Base-by-base conservation (phyloP, 306 rosid genomes). In the Senna tora region DNA sequence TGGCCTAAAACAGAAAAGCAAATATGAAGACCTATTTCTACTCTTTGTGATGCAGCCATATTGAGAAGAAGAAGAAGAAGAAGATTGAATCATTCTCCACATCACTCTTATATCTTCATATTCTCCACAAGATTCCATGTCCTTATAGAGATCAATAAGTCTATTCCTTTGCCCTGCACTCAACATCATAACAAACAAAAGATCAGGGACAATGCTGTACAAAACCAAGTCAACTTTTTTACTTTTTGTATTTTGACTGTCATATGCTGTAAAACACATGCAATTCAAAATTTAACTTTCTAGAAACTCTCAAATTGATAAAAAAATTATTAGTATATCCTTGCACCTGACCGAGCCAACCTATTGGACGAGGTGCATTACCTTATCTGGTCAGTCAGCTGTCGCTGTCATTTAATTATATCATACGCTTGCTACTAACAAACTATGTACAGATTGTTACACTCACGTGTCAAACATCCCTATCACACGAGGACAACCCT, bases 61-160 rank as follows among this genome's bases (percentile, higher is more conserved):
- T 62, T 73, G 87, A 67, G 87, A 57, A 69, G 79, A 73, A 63
- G 30, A 25, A 1, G 30, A 25, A 1, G 84, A 85, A 66, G 84
- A 86, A 75, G 92, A 87, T 47, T 94, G 96, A 71, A 94, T 78
- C 65, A 94, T 91, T 84, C 84, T 83, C 98, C 97, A 93, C 98
- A 93, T 93, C 51, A 91, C 92, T 75, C 72, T 83, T 59, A 91
- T 91, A 77, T 93, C 98, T 80, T 39, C 82, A 77, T 89, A 89
- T 74, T 91, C 98, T 4, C 92, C 84, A 57, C 87, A 86, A 50
- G 91, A 87, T 53, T 91, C 92, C 81, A 91, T 81, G 67, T 93
- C 97, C 73, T 90, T 86, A 69, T 81, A 80, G 12, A 93, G 88
- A 79, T 42, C 74, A 38, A 83, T 57, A 60, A 91, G 84, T 64